Base-by-base conservation (phyloP, 208 protist genomes). In the Wallacemonas collosoma region DNA sequence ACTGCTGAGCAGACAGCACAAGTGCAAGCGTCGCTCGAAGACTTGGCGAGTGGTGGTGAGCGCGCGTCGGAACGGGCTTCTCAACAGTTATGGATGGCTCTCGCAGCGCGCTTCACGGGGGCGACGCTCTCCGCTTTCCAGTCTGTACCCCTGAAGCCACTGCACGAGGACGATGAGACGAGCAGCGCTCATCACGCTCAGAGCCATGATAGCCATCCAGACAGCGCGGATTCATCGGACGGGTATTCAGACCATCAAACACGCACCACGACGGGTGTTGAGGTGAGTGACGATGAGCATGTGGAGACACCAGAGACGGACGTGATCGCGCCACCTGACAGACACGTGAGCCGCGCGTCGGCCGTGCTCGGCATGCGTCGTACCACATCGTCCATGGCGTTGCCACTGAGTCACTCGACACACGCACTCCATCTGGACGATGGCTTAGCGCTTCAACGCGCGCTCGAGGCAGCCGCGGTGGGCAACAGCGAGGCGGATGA, bases 91-190 rank as follows among this genome's bases (percentile, higher is more conserved):
- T n/a, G 43, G 51, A 8, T 38, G 14, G 54, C 0, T 17, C 17
- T 35, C 7, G 15, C 54, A 38, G 54, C 54, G 54, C 54, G 41
- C 6, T 56, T 68, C n/a, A 39, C 43, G 7, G 35, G 9, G 3
- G 67, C 48, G 53, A 69, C 51, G 48, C 58, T 73, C 39, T 3
- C 72, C 3, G 73, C 69, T 38, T 78, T 53, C 48, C 26, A 0
- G 26, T 26, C 26, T 0, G 26, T 26, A 26, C 26, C 26, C 26
- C 26, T 26, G 26, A 26, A 26, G 26, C 26, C 26, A 26, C 26
- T 26, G 26, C 26, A 26, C 0, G 26, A 26, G 0, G 26, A 26
- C 26, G 26, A 26, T 26, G 26, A 26, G 26, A 26, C 26, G 26
- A 26, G 26, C 26, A 26, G 26, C 26, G 26, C 26, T 26, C 26